Percentiles rank a stretch among this genome's conserved stretches.
These are phyloP conservation scores for Moniliella sp. DNA, from an alignment of 1,284 basidiomycete species.

Conservation along the genomic window DNA sequence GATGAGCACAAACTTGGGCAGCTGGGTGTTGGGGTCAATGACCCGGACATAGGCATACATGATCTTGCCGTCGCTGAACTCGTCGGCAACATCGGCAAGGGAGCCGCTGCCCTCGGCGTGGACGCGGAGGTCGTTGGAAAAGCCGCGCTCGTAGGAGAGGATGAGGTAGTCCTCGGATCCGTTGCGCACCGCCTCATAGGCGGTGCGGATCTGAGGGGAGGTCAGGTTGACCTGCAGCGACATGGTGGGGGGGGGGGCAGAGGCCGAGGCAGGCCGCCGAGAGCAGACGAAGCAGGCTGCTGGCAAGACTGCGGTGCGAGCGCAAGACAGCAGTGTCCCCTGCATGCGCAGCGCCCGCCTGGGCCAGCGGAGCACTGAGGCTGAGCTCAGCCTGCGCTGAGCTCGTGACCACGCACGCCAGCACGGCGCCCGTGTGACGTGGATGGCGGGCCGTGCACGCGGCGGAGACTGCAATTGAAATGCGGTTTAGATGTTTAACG, in stretches of 20 bases:
- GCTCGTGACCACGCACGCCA: too few species aligned
- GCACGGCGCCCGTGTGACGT: too few species aligned
- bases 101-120: conserved; percentile 43
- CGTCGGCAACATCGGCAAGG: conserved; percentile 72
- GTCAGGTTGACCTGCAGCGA: conserved; percentile 43
- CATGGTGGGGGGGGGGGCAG: conserved; percentile 8
- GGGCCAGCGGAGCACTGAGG: too few species aligned
- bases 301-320: too few species aligned
- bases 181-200: conserved; percentile 28
- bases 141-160: conserved; percentile 59
- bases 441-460: too few species aligned
- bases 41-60: conserved; percentile 83
- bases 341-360: too few species aligned
- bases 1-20: conserved; percentile 75
- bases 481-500: too few species aligned
- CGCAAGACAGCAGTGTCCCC: too few species aligned
- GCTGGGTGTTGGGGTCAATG: conserved; percentile 62
- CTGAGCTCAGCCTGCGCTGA: too few species aligned
- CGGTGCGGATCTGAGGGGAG: conserved; percentile 43
- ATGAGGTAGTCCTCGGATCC: conserved; percentile 61
- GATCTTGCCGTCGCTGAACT: conserved; percentile 80
- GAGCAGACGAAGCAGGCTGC: too few species aligned
- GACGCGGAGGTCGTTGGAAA: conserved; percentile 66
- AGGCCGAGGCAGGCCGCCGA: too few species aligned
- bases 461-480: too few species aligned